phyloP scores from a whole-genome alignment of 768 basidiomycete genomes.

The Lactarius deliciosus region DNA sequence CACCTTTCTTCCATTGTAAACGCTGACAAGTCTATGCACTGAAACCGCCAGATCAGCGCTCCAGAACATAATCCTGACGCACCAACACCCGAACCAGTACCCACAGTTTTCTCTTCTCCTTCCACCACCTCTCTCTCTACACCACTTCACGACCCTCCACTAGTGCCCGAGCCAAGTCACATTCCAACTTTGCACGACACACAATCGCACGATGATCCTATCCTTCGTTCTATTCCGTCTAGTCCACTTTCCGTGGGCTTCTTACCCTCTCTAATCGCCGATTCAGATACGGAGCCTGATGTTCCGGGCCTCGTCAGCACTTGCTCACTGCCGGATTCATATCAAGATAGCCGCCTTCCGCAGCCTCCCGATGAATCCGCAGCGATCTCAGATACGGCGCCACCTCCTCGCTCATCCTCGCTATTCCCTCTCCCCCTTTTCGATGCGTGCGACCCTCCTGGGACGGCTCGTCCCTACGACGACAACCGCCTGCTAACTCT shows the following conservation, averaged over 20 bases:
- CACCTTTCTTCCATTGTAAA: slow-evolving; percentile 18
- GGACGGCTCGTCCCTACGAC: background rate
- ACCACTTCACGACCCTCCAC: background rate
- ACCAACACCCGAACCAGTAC: background rate
- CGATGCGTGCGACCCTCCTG: background rate
- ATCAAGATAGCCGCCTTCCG: slow-evolving; percentile 7
- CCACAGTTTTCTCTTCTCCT: background rate
- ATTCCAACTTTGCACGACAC: background rate
- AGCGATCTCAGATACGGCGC: slow-evolving; percentile 1
- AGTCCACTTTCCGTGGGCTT: slow-evolving; percentile 3
- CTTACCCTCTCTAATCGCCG: background rate
- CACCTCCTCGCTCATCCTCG: slow-evolving; percentile 11
- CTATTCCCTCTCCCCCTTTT: background rate
- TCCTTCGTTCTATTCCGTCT: slow-evolving; percentile 11
- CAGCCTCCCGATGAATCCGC: background rate
- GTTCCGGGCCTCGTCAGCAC: background rate
- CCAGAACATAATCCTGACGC: background rate
- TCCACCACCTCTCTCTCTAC: background rate
- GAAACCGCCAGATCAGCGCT: slow-evolving; percentile 2
- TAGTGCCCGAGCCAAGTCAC: background rate
- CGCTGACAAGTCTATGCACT: slow-evolving; percentile 20
- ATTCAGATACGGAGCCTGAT: slow-evolving; percentile 4
- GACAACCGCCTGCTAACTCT: slow-evolving; percentile 1
- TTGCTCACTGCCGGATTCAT: background rate
- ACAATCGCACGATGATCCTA: slow-evolving; percentile 8